These are phyloP conservation scores for Plectosphaerella cucumerina DNA, from an alignment of 2,329 filamentous ascomycete genomes.

Conservation along the genomic window DNA sequence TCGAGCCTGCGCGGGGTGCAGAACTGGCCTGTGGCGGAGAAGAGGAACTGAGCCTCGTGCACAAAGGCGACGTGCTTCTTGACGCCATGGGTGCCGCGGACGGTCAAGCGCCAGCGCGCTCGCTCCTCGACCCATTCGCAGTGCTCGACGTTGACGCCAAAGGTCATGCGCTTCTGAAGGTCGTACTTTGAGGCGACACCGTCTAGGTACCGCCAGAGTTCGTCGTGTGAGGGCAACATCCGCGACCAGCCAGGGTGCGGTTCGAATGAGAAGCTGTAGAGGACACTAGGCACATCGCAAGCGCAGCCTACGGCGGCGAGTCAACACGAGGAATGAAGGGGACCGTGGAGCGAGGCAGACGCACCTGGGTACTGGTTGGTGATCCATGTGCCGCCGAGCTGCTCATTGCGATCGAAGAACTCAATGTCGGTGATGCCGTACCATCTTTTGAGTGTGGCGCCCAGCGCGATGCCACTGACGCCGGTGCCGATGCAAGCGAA, in stretches of 20 bases:
- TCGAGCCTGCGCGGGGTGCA: conserved; percentile 27
- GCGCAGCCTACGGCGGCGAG: conserved; percentile 26
- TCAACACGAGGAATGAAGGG: too few species aligned
- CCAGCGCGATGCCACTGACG: conserved; percentile 59
- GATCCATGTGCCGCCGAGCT: conserved; percentile 62
- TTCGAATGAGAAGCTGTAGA: conserved; percentile 59
- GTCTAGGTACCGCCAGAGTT: conserved; percentile 55
- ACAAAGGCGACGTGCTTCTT: conserved; percentile 14
- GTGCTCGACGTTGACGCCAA: conserved; percentile 29
- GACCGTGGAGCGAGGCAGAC: not conserved
- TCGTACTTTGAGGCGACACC: conserved; percentile 42
- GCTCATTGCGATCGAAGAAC: conserved; percentile 55
- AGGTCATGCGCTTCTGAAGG: conserved; percentile 31
- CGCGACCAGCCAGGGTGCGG: conserved; percentile 58
- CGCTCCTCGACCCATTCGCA: conserved; percentile 32
- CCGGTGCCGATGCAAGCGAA: conserved; percentile 53
- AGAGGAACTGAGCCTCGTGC: conserved; percentile 37
- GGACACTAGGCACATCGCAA: conserved; percentile 54
- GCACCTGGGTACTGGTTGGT: conserved; percentile 57
- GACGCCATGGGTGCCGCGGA: conserved; percentile 15
- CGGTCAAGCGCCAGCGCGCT: conserved; percentile 27
- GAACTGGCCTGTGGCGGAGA: conserved; percentile 28
- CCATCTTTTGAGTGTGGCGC: conserved; percentile 52
- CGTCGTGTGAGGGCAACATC: conserved; percentile 48
- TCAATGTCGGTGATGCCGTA: conserved; percentile 55